Evolutionary conservation across 1,284 basidiomycete genomes (phyloP).

Genomic region (Omphalotus olearius): DNA sequence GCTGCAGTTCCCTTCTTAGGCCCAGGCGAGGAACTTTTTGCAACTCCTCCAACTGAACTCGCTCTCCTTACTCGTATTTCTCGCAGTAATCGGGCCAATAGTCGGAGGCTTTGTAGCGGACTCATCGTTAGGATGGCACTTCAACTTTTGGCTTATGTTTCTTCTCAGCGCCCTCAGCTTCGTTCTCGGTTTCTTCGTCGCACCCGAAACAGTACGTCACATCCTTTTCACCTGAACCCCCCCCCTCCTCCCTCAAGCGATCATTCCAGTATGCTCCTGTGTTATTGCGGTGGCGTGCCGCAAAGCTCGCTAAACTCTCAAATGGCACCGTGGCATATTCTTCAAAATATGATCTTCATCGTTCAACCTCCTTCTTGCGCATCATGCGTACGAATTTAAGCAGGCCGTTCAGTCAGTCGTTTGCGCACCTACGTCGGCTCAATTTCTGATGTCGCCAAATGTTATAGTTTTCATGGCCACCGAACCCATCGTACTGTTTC

Average conservation of each 20-base stretch:
- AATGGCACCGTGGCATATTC: slow-evolving; percentile 38
- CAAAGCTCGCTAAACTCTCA: slow-evolving; percentile 41
- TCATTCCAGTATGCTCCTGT: slow-evolving; percentile 57
- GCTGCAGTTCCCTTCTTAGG: slow-evolving; percentile 70
- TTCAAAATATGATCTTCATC: slow-evolving; percentile 50
- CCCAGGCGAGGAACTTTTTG: slow-evolving; percentile 42
- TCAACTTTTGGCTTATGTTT: slow-evolving; percentile 72
- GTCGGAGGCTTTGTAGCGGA: slow-evolving; percentile 60
- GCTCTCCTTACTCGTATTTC: slow-evolving; percentile 14
- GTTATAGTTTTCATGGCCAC: slow-evolving; percentile 54
- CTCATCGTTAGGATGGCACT: slow-evolving; percentile 53
- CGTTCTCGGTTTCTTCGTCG: slow-evolving; percentile 35
- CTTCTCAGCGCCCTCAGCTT: slow-evolving; percentile 49
- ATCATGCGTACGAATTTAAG: slow-evolving; percentile 44
- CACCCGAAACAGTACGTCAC: slow-evolving; percentile 44
- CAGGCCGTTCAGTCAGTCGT: slow-evolving; percentile 52
- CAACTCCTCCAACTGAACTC: not conserved
- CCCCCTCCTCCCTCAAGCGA: not conserved
- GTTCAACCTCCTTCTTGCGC: slow-evolving; percentile 37
- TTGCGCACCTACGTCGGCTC: not conserved
- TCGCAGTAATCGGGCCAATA: slow-evolving; percentile 54
- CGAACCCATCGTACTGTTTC: slow-evolving; percentile 65
- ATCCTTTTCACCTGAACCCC: not conserved
- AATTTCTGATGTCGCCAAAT: slow-evolving; percentile 9
- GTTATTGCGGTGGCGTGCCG: slow-evolving; percentile 55